Evolutionary conservation across 495 filamentous ascomycete species (phyloP).

Genomic region (Hypoxylon fuscum): DNA sequence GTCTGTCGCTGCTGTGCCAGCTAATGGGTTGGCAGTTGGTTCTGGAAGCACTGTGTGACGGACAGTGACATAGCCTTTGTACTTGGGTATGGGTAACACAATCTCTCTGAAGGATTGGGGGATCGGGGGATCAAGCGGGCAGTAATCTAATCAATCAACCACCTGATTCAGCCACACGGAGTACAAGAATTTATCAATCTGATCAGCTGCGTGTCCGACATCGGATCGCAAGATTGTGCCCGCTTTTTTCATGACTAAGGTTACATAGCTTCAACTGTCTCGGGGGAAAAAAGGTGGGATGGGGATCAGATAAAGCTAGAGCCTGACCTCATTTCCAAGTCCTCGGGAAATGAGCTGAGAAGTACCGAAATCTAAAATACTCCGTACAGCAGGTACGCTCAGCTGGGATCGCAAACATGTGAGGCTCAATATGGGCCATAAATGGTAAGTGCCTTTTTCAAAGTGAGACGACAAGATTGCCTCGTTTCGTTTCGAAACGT

Average conservation of each 20-base stretch:
- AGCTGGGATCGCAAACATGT: not conserved
- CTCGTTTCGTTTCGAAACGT: slow-evolving; percentile 28
- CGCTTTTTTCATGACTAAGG: slow-evolving; percentile 3
- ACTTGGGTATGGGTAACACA: slow-evolving; percentile 15
- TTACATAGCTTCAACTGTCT: slow-evolving; percentile 8
- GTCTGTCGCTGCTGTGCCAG: not conserved
- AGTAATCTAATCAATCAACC: slow-evolving; percentile 41
- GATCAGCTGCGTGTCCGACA: slow-evolving; percentile 19
- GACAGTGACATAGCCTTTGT: slow-evolving; percentile 3
- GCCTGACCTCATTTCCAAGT: slow-evolving; percentile 26
- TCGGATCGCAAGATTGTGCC: slow-evolving; percentile 10
- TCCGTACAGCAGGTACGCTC: slow-evolving; percentile 6
- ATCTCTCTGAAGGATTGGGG: slow-evolving; percentile 22
- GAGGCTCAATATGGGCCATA: slow-evolving; percentile 24
- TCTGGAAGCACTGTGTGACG: slow-evolving; percentile 27
- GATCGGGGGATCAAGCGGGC: slow-evolving; percentile 26
- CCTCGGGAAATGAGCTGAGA: slow-evolving; percentile 26
- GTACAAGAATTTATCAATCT: slow-evolving; percentile 37
- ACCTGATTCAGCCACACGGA: slow-evolving; percentile 16
- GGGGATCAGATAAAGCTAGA: slow-evolving; percentile 27
- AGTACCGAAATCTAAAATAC: slow-evolving; percentile 30
- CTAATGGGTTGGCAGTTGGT: not conserved
- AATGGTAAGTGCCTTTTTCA: not conserved
- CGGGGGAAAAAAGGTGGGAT: slow-evolving; percentile 1
- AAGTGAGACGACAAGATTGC: slow-evolving; percentile 20